These are phyloP conservation scores for Penicillium capsulatum DNA, from an alignment of 2,329 filamentous ascomycete species.

Conservation along the genomic window DNA sequence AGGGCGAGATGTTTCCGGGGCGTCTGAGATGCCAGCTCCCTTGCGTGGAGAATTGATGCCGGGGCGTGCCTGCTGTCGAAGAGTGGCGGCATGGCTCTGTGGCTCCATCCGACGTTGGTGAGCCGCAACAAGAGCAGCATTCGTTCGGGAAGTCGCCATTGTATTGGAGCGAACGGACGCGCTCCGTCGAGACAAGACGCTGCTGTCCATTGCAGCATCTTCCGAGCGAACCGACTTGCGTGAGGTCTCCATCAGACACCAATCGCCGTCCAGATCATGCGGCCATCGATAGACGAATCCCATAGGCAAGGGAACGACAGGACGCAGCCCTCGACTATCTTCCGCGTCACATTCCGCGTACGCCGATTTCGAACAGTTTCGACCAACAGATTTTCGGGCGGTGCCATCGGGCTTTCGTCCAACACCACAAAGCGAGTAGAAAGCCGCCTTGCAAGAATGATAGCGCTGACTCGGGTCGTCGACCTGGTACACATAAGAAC, in stretches of 20 bases:
- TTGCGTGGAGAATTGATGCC: slow-evolving; percentile 29
- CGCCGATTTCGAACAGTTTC: slow-evolving; percentile 44
- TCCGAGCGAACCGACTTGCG: slow-evolving; percentile 20
- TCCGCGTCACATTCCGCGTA: slow-evolving; percentile 46
- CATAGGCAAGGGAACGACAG: slow-evolving; percentile 43
- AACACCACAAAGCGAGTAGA: slow-evolving; percentile 46
- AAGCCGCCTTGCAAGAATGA: slow-evolving; percentile 38
- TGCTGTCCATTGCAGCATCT: slow-evolving; percentile 26
- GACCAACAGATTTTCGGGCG: slow-evolving; percentile 42
- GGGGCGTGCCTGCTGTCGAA: slow-evolving; percentile 45
- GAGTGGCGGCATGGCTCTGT: slow-evolving; percentile 46
- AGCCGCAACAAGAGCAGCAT: slow-evolving; percentile 39
- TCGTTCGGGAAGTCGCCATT: slow-evolving; percentile 33
- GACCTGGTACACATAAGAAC: slow-evolving; percentile 34
- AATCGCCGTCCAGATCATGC: slow-evolving; percentile 39
- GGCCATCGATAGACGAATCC: slow-evolving; percentile 47
- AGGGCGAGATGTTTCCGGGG: slow-evolving; percentile 14
- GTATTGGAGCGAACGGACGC: slow-evolving; percentile 27
- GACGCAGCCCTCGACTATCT: slow-evolving; percentile 44
- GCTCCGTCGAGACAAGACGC: slow-evolving; percentile 27
- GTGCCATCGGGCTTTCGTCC: slow-evolving; percentile 42
- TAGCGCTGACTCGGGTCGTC: slow-evolving; percentile 38
- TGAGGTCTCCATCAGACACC: slow-evolving; percentile 31
- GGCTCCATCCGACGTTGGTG: slow-evolving; percentile 39
- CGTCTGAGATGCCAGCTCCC: slow-evolving; percentile 24